Conservation (phyloP, 306 rosid genomes). For the Gastrolobium bilobum region DNA sequence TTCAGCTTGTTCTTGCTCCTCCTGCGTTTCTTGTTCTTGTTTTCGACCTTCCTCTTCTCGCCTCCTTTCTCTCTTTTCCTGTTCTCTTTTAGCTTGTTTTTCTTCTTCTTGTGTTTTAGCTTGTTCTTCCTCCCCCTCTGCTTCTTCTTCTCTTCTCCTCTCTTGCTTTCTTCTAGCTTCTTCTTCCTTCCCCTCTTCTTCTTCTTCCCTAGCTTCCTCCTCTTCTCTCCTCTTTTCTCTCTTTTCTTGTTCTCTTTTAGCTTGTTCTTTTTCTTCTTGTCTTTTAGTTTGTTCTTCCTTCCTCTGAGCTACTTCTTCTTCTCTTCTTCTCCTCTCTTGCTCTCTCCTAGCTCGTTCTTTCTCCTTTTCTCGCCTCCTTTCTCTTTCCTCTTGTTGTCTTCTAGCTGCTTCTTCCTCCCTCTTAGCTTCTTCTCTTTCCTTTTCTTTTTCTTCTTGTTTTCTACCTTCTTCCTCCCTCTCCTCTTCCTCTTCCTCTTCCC, state of each 20-base stretch:
- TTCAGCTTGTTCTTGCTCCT: background rate
- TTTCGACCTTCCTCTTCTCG: background rate
- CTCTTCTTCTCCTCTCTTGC: background rate
- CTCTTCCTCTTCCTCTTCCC: background rate
- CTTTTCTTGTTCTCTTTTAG: background rate
- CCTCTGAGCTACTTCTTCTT: background rate
- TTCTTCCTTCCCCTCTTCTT: background rate
- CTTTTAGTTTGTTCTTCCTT: background rate
- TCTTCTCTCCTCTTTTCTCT: background rate
- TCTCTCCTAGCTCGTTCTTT: background rate
- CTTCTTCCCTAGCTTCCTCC: background rate
- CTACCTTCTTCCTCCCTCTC: background rate
- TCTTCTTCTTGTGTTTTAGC: background rate
- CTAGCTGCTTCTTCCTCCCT: background rate
- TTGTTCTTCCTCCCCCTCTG: background rate
- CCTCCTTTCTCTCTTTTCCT: background rate
- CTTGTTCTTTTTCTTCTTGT: background rate
- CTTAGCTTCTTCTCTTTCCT: background rate
- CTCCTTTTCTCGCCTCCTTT: background rate
- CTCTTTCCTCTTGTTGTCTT: slow-evolving; percentile 11
- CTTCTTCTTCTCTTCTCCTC: background rate
- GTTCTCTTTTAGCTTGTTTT: background rate
- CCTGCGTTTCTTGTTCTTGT: background rate
- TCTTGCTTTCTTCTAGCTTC: background rate
- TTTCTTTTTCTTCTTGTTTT: background rate